A percentile compares a stretch with the other conserved stretches of the same genome.
Evolutionary conservation across 352 stramenopile species (phyloP).

Genomic region (Globisporangium abappressorium): DNA sequence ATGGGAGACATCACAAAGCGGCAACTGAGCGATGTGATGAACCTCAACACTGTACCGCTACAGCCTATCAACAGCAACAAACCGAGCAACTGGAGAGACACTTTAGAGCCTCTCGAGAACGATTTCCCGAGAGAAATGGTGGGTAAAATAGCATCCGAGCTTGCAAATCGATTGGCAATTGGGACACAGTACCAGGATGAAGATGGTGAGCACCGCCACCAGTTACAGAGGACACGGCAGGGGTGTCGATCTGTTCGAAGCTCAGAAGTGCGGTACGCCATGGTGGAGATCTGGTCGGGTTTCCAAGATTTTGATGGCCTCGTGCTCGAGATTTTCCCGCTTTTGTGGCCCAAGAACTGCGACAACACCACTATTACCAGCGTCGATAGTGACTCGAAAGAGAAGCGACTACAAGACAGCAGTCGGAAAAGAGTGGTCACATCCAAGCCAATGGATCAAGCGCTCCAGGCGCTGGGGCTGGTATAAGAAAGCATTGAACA

Average conservation of each 20-base stretch:
- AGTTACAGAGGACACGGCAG: background rate
- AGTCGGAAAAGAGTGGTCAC: background rate
- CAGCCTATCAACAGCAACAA: background rate
- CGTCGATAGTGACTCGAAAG: too few relatives aligned
- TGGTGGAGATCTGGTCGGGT: constrained; percentile 10
- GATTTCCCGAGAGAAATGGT: background rate
- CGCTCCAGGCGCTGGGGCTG: background rate
- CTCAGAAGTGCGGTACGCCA: background rate
- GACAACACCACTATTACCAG: background rate
- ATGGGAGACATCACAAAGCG: background rate
- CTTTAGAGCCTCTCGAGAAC: constrained; percentile 1
- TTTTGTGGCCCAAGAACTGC: background rate
- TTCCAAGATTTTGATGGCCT: constrained; percentile 4
- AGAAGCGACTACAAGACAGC: background rate
- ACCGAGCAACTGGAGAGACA: background rate
- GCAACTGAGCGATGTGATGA: background rate
- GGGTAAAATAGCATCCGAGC: background rate
- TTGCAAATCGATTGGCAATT: background rate
- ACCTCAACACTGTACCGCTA: background rate
- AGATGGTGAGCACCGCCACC: background rate
- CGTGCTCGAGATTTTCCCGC: constrained; percentile 1
- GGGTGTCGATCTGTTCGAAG: background rate
- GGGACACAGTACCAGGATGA: background rate
- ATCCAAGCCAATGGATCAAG: background rate
- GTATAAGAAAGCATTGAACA: too few relatives aligned